Evolutionary conservation across 208 protist species (phyloP).

Genomic region (Tritrichomonas musculus): DNA sequence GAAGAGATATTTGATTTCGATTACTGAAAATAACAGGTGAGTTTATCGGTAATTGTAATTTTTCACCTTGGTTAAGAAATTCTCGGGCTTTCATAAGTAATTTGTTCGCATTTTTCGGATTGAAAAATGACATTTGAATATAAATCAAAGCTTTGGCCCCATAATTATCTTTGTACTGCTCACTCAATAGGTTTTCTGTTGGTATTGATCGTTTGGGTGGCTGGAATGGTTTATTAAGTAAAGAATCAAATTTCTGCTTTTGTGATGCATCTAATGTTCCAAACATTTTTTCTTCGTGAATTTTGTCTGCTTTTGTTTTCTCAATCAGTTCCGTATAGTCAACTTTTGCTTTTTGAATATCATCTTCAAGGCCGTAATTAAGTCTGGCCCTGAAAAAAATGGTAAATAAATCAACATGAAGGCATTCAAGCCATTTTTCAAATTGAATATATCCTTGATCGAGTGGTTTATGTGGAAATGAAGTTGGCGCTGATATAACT

Average conservation of each 20-base stretch:
- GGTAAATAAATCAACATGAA: neutral
- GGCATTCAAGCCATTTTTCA: constrained; percentile 6
- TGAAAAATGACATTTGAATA: constrained; percentile 26
- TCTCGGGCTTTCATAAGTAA: neutral
- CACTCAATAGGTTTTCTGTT: neutral
- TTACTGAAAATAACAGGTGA: neutral
- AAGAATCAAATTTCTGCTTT: neutral
- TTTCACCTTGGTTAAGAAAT: neutral
- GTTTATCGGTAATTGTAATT: neutral
- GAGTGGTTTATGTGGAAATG: neutral
- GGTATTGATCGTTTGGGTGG: neutral
- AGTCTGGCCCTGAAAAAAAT: neutral
- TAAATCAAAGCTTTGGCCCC: neutral
- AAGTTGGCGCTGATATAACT: neutral
- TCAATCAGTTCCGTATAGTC: neutral
- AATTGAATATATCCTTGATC: neutral
- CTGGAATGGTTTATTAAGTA: neutral
- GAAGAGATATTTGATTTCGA: neutral
- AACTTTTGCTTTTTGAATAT: neutral
- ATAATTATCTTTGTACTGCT: neutral
- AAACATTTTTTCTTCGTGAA: neutral
- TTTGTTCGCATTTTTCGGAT: neutral
- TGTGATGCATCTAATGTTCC: neutral
- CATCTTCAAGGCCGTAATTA: neutral
- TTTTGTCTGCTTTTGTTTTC: neutral